Percentiles rank a stretch among this genome's conserved stretches.
phyloP scores from a whole-genome alignment of 148 eudicot species.

The Fagopyrum esculentum region DNA sequence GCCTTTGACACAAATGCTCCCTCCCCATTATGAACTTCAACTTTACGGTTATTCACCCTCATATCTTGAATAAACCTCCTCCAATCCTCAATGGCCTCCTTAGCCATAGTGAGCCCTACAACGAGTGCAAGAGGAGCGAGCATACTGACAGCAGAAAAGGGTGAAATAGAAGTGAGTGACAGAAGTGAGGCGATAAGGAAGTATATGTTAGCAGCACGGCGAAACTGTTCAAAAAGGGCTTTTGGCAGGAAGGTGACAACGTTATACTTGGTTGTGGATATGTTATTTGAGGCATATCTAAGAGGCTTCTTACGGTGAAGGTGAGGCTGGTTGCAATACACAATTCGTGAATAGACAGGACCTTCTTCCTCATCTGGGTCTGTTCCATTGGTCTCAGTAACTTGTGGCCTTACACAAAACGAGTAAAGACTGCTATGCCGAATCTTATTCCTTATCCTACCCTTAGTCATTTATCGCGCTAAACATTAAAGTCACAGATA shows the following conservation, averaged over 20 bases:
- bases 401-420: conserved; percentile 44
- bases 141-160: conserved; percentile 79
- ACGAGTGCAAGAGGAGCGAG: conserved; percentile 84
- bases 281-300: conserved; percentile 63
- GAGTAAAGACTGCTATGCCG: conserved; percentile 71
- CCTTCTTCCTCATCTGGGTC: conserved; percentile 28
- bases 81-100: conserved; percentile 94
- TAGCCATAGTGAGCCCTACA: conserved; percentile 91
- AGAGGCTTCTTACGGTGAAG: conserved; percentile 63
- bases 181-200: conserved; percentile 72
- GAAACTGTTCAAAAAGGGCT: conserved; percentile 83
- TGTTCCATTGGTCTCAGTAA: conserved; percentile 20
- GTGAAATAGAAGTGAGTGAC: conserved; percentile 70
- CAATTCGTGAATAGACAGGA: conserved; percentile 64
- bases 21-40: conserved; percentile 51
- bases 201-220: conserved; percentile 91
- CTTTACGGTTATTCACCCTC: conserved; percentile 77
- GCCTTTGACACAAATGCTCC: conserved; percentile 60
- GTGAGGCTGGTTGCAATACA: conserved; percentile 67
- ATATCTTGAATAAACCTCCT: conserved; percentile 82
- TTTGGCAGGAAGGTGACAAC: conserved; percentile 69
- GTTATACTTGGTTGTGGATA: conserved; percentile 86
- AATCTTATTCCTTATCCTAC: conserved; percentile 68
- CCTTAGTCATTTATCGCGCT: conserved; percentile 39
- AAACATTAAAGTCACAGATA: too few relatives aligned